Evolutionary conservation across 352 stramenopile species (phyloP).

Genomic region (Thraustochytrium sp.): DNA sequence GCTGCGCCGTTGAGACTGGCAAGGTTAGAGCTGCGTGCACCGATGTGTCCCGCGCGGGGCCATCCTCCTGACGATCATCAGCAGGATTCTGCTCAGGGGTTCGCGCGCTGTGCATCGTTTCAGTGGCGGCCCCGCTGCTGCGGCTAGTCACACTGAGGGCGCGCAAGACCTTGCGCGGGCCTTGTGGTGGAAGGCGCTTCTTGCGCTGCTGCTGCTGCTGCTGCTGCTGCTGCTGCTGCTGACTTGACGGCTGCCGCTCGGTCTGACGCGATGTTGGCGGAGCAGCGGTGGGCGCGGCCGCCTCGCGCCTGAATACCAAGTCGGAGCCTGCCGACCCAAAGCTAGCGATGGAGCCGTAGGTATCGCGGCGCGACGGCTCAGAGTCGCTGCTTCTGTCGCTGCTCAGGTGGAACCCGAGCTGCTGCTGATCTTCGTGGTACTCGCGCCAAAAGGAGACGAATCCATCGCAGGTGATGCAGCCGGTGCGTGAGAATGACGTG

Average conservation of each 20-base stretch:
- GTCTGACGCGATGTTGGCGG: no score
- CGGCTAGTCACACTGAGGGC: neutral
- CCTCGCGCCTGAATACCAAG: no score
- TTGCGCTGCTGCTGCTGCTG: neutral
- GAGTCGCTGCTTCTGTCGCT: neutral
- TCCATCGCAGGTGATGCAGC: neutral
- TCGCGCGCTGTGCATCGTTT: no score
- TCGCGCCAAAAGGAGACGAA: slow-evolving; percentile 10
- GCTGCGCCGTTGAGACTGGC: neutral
- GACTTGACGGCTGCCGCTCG: neutral
- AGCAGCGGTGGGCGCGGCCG: no score
- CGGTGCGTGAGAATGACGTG: neutral
- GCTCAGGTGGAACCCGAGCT: neutral
- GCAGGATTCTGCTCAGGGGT: neutral
- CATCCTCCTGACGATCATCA: no score
- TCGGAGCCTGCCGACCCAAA: neutral
- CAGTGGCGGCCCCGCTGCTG: no score
- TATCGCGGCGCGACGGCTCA: neutral
- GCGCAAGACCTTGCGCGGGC: neutral
- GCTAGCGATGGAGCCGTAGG: neutral
- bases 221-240: neutral
- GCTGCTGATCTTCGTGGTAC: neutral
- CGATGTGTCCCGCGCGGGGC: no score
- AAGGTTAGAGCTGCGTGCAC: no score
- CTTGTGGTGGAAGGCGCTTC: neutral